Conservation (phyloP, 2,329 filamentous ascomycete genomes). For the Pseudogymnoascus sp. region DNA sequence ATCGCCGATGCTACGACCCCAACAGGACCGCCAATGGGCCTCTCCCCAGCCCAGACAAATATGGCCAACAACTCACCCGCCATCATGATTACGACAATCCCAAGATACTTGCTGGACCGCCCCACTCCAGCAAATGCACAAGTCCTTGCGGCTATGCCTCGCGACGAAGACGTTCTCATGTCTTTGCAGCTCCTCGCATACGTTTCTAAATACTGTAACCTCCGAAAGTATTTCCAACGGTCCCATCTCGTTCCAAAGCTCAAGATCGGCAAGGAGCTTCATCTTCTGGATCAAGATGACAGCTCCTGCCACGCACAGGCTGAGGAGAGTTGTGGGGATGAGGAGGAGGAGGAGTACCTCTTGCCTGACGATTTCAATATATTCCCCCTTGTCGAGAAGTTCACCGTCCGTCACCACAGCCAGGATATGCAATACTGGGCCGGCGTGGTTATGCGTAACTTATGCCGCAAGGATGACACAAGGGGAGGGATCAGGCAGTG, state of each 20-base stretch:
- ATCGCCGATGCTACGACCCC: slow-evolving; percentile 62
- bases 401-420: slow-evolving; percentile 89
- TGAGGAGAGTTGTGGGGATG: slow-evolving; percentile 28
- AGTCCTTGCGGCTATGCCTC: slow-evolving; percentile 82
- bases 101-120: slow-evolving; percentile 70
- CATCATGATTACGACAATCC: slow-evolving; percentile 63
- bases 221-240: slow-evolving; percentile 89
- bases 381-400: slow-evolving; percentile 96
- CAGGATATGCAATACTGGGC: slow-evolving; percentile 99
- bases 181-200: slow-evolving; percentile 93
- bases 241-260: slow-evolving; percentile 89
- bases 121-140: slow-evolving; percentile 57
- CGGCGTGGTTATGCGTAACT: slow-evolving; percentile 95
- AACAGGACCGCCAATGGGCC: slow-evolving; percentile 57
- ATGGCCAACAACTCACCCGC: slow-evolving; percentile 67
- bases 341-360: slow-evolving; percentile 74
- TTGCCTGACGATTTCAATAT: slow-evolving; percentile 95
- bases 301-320: slow-evolving; percentile 23
- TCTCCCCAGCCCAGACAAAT: slow-evolving; percentile 58
- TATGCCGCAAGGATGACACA: slow-evolving; percentile 95
- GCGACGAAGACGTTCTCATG: slow-evolving; percentile 97
- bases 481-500: slow-evolving; percentile 92
- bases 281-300: slow-evolving; percentile 65
- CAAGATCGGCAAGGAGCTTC: slow-evolving; percentile 79
- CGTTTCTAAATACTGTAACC: slow-evolving; percentile 96